Conservation (phyloP, 2,329 filamentous ascomycete species). For the Monosporascus sp. region DNA sequence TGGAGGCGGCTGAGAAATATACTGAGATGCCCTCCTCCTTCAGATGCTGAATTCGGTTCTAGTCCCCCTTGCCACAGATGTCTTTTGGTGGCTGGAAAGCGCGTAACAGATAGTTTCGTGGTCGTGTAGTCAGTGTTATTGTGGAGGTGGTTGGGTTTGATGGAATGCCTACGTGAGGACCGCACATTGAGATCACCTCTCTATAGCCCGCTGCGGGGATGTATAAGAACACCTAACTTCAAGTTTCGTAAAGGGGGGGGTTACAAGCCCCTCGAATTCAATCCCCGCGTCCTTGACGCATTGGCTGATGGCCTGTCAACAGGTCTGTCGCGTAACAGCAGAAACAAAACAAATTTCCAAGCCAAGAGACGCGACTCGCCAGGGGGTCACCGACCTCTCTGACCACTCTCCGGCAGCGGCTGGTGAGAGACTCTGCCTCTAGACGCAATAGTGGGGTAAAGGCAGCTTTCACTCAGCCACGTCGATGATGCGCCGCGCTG, state of each 20-base stretch:
- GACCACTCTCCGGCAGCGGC: neutral
- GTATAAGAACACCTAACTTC: neutral
- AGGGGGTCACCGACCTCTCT: neutral
- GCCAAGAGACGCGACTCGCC: neutral
- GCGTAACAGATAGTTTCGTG: too few species aligned
- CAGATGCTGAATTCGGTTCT: too few species aligned
- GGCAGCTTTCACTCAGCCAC: neutral
- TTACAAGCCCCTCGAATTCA: neutral
- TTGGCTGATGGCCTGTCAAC: neutral
- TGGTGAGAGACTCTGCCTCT: too few species aligned
- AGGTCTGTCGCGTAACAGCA: neutral
- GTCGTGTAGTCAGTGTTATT: too few species aligned
- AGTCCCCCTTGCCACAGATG: too few species aligned
- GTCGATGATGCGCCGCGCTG: neutral
- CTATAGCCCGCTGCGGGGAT: neutral
- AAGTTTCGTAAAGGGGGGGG: neutral
- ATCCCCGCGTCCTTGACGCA: neutral
- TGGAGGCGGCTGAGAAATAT: too few species aligned
- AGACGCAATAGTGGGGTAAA: neutral
- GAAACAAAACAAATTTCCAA: neutral
- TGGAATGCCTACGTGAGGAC: neutral
- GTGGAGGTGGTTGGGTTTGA: neutral
- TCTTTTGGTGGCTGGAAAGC: too few species aligned
- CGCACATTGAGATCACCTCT: neutral
- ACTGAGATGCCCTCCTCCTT: too few species aligned